A percentile compares a stretch with the other conserved stretches of the same genome.
These are phyloP conservation scores for Syzygium grande DNA, from an alignment of 345 rosid genomes.

Conservation along the genomic window DNA sequence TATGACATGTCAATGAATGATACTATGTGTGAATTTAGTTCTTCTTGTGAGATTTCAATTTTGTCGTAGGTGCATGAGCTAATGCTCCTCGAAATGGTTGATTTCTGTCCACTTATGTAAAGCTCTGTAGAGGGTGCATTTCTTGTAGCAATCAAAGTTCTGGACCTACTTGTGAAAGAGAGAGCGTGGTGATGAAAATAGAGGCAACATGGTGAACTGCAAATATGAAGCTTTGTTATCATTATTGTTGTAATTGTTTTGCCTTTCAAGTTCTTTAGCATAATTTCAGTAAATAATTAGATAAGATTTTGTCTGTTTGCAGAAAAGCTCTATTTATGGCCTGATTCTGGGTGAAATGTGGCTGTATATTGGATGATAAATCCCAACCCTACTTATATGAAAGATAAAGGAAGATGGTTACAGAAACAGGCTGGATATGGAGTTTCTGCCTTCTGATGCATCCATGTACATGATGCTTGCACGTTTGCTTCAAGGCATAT, in stretches of 20 bases:
- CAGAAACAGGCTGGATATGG: no score
- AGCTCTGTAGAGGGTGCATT: not conserved
- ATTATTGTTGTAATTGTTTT: not conserved
- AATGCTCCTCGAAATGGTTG: not conserved
- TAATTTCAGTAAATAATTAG: not conserved
- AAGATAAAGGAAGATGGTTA: no score
- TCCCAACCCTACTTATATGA: not conserved
- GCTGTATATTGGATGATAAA: not conserved
- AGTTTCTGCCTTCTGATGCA: no score
- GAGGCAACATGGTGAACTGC: not conserved
- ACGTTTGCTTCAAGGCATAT: no score
- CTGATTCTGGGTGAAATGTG: rapidly evolving
- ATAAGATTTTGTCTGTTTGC: not conserved
- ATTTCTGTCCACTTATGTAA: not conserved
- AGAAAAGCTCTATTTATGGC: not conserved
- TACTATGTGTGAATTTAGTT: not conserved
- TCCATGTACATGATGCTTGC: no score
- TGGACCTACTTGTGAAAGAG: not conserved
- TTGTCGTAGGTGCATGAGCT: not conserved
- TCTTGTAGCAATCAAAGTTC: not conserved
- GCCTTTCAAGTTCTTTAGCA: not conserved
- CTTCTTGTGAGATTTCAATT: not conserved
- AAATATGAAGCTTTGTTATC: not conserved
- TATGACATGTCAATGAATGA: not conserved
- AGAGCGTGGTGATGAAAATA: rapidly evolving